Base-by-base conservation (phyloP, 2,329 filamentous ascomycete genomes). In the Exophiala dermatitidis region DNA sequence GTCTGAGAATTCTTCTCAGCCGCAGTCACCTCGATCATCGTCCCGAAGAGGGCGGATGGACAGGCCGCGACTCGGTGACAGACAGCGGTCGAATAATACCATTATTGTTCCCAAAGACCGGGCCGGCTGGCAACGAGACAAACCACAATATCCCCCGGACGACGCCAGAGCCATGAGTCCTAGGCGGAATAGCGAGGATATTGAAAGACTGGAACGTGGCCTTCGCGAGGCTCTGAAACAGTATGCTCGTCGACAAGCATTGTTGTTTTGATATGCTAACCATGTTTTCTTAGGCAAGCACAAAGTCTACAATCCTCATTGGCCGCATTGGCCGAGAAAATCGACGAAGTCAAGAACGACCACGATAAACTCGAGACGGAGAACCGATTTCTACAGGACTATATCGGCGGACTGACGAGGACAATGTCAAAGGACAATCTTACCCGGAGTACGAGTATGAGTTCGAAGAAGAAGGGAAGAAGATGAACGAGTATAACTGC, bases 341-440 rank as follows among this genome's bases (percentile, higher is more conserved):
- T 97, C 68, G 93, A 98, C 67, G 88, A 88, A 31, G 90, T 97
- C 60, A 88, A 90, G 70, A 85, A 87, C 63, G 91, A 97, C 67
- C 90, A 98, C 67, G 89, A 96, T 73, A 96, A 95, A 72, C 82
- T 98, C 50, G 90, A 97, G 71, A 93, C 81, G 69, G 90, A 96
- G 70, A 98, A 98, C 77, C 91, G 90, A 66, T 96, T 97, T 67
- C 74, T 98, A 45, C 91, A 97, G 71, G 95, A 95, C 70, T 97
- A 97, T 69, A 97, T 97, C 65, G 91, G 91, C 60, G 91, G 95
- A 66, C 78, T 97, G 51, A 97, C 95, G 81, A 88, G 88, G 64
- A 83, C 80, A 50, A 74, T 77, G 73, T 72, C 72, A 51, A 74
- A 72, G 62, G 78, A 75, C 63, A 82, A 82, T 65, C 55, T 63